Percentiles rank a stretch among this genome's conserved stretches.
Conservation (phyloP, 768 basidiomycete genomes). For the Tulasnella sp. region DNA sequence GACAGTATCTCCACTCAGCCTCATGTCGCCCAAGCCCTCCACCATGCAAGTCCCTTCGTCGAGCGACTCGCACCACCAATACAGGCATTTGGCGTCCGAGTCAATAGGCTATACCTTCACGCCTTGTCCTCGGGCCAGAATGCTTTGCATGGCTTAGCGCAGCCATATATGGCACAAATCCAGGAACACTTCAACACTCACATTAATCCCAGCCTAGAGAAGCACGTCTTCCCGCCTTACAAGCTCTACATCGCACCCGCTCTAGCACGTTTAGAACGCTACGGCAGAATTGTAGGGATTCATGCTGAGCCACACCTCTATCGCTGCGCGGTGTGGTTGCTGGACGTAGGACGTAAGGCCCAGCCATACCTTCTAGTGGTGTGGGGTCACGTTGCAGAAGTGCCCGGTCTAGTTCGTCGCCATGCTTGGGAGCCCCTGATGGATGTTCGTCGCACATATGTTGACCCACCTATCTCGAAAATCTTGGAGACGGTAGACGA, state of each 20-base stretch:
- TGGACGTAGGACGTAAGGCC: neutral
- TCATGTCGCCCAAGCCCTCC: neutral
- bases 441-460: slow-evolving; percentile 15
- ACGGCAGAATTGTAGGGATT: neutral
- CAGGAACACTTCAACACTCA: slow-evolving; percentile 2
- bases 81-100: neutral
- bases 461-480: slow-evolving; percentile 17
- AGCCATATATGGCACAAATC: slow-evolving; percentile 8
- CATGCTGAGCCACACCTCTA: slow-evolving; percentile 9
- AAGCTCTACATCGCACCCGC: neutral
- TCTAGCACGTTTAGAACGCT: neutral
- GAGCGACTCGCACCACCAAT: neutral
- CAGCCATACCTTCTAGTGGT: slow-evolving; percentile 1
- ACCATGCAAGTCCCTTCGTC: neutral
- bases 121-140: neutral
- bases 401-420: neutral
- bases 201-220: neutral
- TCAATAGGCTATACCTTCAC: neutral
- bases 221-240: slow-evolving; percentile 1
- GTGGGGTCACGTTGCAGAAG: neutral
- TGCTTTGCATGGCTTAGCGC: neutral
- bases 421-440: slow-evolving; percentile 11
- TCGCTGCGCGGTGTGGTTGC: neutral
- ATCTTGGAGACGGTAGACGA: slow-evolving; percentile 17
- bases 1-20: neutral